Evolutionary conservation across 352 stramenopile genomes (phyloP), one percentile per base, ranked within the genome.

Genomic region (Globisporangium perplexum): DNA sequence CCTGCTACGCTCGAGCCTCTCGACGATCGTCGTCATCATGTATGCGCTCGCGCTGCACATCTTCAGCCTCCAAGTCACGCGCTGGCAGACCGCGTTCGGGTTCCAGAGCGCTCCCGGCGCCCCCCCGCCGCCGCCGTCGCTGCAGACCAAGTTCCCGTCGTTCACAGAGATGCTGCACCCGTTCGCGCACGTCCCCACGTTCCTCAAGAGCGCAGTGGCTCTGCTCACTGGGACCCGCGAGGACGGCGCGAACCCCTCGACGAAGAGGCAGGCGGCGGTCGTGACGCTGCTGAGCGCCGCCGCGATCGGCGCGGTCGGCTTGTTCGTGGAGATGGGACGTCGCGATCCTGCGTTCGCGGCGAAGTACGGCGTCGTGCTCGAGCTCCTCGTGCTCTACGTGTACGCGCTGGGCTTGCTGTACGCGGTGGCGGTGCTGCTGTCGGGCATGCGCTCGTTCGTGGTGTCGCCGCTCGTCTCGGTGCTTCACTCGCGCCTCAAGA

Each of bases 61-160:
- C 49, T 69, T 90, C 39, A 69, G 66, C 45, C 58, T 79, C 11
- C 79, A 91, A 62, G 47, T 94, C 10, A 59, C 72, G 0, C 65
- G 74, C 38, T 94, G 78, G 81, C 83, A 94, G 60, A 67, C 49
- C 11, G 66, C 73, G 26, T 91, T 91, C 47, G 68, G 74, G 23
- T 52, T 85, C 12, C 67, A 79, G 23, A 33, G 43, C 33, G n/a
- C 41, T 7, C 23, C 41, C n/a, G n/a, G 41, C 11, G 55, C 54
- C 18, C 53, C 41, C 2, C 35, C 46, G 11, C 17, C n/a, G 31
- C 46, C 45, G 18, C 42, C 48, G 42, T 59, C 62, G 63, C 59
- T 58, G 63, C 44, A 57, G 42, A 31, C 17, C 51, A 68, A 63
- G 12, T 67, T 87, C 44, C 74, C 76, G 7, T 77, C 76, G 23